Evolutionary conservation across 2,329 filamentous ascomycete genomes (phyloP).

Genomic region (Neocatenulostroma microsporum): DNA sequence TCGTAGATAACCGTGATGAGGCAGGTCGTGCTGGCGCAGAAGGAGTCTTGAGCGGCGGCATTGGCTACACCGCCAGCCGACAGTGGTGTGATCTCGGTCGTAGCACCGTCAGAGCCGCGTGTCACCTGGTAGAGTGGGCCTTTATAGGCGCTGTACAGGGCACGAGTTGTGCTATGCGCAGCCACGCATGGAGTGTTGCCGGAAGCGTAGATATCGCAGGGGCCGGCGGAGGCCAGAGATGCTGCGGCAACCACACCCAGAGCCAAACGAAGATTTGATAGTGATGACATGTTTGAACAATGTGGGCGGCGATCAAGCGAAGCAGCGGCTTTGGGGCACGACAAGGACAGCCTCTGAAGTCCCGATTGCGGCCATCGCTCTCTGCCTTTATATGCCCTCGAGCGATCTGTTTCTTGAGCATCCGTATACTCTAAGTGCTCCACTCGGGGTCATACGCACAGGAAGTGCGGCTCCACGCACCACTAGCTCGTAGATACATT

Average conservation of each 20-base stretch:
- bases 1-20: constrained; percentile 57
- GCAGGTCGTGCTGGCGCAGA: constrained; percentile 55
- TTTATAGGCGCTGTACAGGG: constrained; percentile 48
- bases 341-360: too few relatives aligned
- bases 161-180: constrained; percentile 58
- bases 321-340: too few relatives aligned
- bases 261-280: constrained; percentile 15
- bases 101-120: constrained; percentile 47
- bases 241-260: constrained; percentile 30
- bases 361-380: too few relatives aligned
- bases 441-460: too few relatives aligned
- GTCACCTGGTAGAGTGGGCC: constrained; percentile 54
- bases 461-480: too few relatives aligned
- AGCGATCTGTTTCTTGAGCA: too few relatives aligned
- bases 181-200: constrained; percentile 57
- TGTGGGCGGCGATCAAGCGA: too few relatives aligned
- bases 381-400: too few relatives aligned
- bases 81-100: constrained; percentile 43
- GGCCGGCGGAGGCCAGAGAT: constrained; percentile 44
- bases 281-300: constrained; percentile 1
- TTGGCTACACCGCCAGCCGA: constrained; percentile 56
- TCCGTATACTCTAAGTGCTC: too few relatives aligned
- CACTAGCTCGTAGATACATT: too few relatives aligned
- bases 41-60: constrained; percentile 50
- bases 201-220: constrained; percentile 54